Percentiles rank a stretch among this genome's conserved stretches.
phyloP scores from a whole-genome alignment of 768 basidiomycete species.

The Rhodotorula kratochvilovae region DNA sequence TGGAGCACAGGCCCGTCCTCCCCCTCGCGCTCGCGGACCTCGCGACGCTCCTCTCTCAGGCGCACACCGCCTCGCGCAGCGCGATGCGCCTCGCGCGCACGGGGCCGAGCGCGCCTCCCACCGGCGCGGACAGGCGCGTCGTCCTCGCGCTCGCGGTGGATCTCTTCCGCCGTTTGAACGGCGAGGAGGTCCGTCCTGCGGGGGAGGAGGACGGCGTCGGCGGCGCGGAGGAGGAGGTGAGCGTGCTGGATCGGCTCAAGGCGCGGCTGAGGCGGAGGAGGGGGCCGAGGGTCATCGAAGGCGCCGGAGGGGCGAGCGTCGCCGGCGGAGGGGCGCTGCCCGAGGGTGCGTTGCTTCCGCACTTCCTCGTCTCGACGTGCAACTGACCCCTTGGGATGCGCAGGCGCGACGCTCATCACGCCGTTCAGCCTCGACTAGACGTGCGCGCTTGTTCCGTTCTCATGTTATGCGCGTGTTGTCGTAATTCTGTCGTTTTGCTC shows the following conservation, averaged over 20 bases:
- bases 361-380: background rate
- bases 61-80: background rate
- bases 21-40: slow-evolving; percentile 20
- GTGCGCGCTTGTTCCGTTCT: too few species aligned
- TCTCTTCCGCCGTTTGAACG: slow-evolving; percentile 13
- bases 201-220: background rate
- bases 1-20: slow-evolving; percentile 4
- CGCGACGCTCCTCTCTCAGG: slow-evolving; percentile 15
- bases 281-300: slow-evolving; percentile 4
- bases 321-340: slow-evolving; percentile 9
- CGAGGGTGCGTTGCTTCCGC: slow-evolving; percentile 12
- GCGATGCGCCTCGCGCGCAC: background rate
- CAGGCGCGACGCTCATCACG: slow-evolving; percentile 31
- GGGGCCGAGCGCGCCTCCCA: background rate
- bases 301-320: background rate
- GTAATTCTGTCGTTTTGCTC: too few species aligned
- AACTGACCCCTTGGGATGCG: too few species aligned
- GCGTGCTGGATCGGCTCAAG: slow-evolving; percentile 24
- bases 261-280: slow-evolving; percentile 19
- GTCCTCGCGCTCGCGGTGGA: slow-evolving; percentile 17
- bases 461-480: too few species aligned
- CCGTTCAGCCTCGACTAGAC: slow-evolving; percentile 5
- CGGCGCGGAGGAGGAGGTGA: slow-evolving; percentile 9
- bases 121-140: background rate
- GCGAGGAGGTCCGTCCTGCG: background rate